Evolutionary conservation across 306 rosid genomes (phyloP).

Genomic region (Erythrophleum fordii): DNA sequence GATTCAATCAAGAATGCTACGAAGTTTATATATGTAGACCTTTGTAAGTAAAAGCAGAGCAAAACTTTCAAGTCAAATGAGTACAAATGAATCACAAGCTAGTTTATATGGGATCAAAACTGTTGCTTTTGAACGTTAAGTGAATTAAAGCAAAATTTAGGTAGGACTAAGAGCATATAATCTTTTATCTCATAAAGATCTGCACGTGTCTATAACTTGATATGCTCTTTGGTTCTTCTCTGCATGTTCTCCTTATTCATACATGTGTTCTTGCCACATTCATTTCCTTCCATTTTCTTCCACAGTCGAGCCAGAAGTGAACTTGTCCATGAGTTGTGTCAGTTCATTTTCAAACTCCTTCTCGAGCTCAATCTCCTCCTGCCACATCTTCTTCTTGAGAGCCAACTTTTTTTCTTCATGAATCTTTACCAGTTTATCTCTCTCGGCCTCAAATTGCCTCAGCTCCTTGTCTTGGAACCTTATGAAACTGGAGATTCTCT

Average conservation of each 20-base stretch:
- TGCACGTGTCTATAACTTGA: neutral
- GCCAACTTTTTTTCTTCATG: conserved; percentile 40
- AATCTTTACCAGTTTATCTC: conserved; percentile 21
- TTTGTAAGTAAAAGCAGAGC: neutral
- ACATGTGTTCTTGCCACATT: neutral
- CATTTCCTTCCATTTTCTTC: conserved; percentile 27
- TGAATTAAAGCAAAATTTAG: neutral
- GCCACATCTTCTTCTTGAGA: conserved; percentile 42
- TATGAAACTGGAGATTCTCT: conserved; percentile 32
- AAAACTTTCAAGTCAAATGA: neutral
- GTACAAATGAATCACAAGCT: neutral
- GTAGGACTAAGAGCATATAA: neutral
- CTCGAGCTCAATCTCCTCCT: conserved; percentile 48
- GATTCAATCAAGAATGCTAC: too few relatives aligned
- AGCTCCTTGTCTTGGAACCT: conserved; percentile 34
- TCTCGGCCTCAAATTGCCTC: conserved; percentile 40
- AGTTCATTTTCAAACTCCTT: conserved; percentile 44
- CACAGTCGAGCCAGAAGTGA: neutral
- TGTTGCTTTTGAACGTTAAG: conserved; percentile 2
- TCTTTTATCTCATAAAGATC: neutral
- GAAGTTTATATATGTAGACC: too few relatives aligned
- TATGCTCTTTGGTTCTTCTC: conserved; percentile 14
- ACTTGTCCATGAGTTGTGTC: conserved; percentile 43
- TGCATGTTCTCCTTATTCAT: neutral
- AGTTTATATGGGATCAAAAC: conserved; percentile 26